Evolutionary conservation across 176 grass and related monocot genomes (phyloP).

Genomic region (Dactylis glomerata): DNA sequence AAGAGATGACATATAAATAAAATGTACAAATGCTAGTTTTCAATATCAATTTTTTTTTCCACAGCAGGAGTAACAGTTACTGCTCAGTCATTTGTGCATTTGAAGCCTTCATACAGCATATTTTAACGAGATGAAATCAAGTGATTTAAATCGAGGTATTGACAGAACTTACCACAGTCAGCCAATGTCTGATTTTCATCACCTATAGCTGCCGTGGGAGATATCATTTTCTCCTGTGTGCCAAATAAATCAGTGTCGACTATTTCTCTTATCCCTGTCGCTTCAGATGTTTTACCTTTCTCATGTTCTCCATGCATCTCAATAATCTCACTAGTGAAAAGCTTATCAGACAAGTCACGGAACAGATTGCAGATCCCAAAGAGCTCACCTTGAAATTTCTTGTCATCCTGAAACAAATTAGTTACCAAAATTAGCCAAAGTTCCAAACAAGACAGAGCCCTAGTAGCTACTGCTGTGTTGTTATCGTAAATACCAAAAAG

Average conservation of each 20-base stretch:
- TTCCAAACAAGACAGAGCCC: not conserved
- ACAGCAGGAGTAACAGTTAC: slow-evolving; percentile 7
- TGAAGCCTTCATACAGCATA: slow-evolving; percentile 22
- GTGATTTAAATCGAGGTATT: not conserved
- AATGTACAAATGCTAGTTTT: slow-evolving; percentile 19
- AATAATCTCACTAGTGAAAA: slow-evolving; percentile 97
- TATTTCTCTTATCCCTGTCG: slow-evolving; percentile 41
- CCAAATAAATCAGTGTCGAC: slow-evolving; percentile 46
- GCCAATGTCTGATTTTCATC: slow-evolving; percentile 38
- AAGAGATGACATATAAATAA: slow-evolving; percentile 1
- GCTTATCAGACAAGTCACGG: slow-evolving; percentile 85
- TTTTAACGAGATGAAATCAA: slow-evolving; percentile 6
- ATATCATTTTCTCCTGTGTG: slow-evolving; percentile 23
- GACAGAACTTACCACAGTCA: slow-evolving; percentile 46
- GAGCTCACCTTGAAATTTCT: slow-evolving; percentile 94
- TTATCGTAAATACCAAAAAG: not conserved
- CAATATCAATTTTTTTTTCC: not conserved
- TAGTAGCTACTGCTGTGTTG: not conserved
- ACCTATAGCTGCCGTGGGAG: slow-evolving; percentile 5
- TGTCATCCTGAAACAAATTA: slow-evolving; percentile 61
- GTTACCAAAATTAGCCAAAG: slow-evolving; percentile 15
- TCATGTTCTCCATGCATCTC: slow-evolving; percentile 91
- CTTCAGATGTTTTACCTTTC: slow-evolving; percentile 37
- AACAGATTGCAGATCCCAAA: slow-evolving; percentile 99
- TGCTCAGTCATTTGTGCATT: not conserved